Evolutionary conservation across 2,329 filamentous ascomycete species (phyloP), one percentile per base, ranked within the genome.

Genomic region (Penicillium sp.): DNA sequence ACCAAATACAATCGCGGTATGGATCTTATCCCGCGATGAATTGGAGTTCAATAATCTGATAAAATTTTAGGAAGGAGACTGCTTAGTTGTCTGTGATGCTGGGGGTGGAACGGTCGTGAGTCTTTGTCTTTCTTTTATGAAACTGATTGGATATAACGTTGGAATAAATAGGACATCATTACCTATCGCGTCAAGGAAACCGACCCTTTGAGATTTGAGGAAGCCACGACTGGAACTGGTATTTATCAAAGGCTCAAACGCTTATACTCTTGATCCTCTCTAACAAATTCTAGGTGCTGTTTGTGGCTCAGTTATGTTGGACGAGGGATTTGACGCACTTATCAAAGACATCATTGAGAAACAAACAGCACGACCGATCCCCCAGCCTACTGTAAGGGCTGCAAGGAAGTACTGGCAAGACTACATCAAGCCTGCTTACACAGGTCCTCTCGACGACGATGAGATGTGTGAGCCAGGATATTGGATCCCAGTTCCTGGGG

Each of bases 91-190:
- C 2, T 76, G 72, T 36, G 73, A 76, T 58, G 73, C 71, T 13
- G 74, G 74, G 2, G 74, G 74, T 9, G 74, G 74, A 2, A 76
- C 73, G 1, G 73, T 75, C 9, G 67, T 70, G 49, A 47, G 63
- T 46, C 9, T 5, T 43, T 6, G 63, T 46, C 9, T 5, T 43
- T 10, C 31, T 5, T n/a, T 10, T 10, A 25, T 36, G 11, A 3
- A 41, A 13, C 16, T 13, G 5, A 7, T 15, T 29, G 3, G 16
- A 53, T 34, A 25, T 25, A 9, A 21, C 21, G 2, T 21, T 21
- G 21, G 21, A 21, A 23, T 23, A 23, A 23, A n/a, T 46, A 71
- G 61, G 72, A 75, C 39, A 58, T 75, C 2, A 72, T 74, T 36
- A 70, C 68, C 0, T 74, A 74, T 52, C 59, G 54, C 1, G 62